Evolutionary conservation across 495 filamentous ascomycete genomes (phyloP), one percentile per base, ranked within the genome.

Genomic region (Tuber brumale): DNA sequence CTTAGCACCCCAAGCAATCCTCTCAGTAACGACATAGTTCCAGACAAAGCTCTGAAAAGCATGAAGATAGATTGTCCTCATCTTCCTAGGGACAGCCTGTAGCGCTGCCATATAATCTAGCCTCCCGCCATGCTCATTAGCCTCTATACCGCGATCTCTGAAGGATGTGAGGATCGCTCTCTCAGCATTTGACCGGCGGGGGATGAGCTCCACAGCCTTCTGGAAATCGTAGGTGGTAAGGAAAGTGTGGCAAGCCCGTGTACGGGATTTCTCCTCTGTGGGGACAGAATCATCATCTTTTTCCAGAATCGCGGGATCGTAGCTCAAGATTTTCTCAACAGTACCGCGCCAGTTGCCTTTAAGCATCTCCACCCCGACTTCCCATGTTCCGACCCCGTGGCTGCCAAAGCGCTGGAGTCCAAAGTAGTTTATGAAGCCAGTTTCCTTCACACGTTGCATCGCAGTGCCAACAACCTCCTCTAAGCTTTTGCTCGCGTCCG

Each of bases 401-500:
- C 93, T 92, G 39, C 95, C 95, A 79, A 99, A 99, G 19, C 95
- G 90, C 85, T 99, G 95, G 3, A 97, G 88, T 21, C 95, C 95
- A 76, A 92, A 99, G 85, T 98, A 98, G 84, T 99, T 98, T 83
- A 98, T 89, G 85, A 97, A 99, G 0, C 95, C 95, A 21, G 89
- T 85, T 69, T 88, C 83, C 72, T 84, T 84, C 14, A 94, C 86
- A 42, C 86, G 85, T 70, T 85, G 81, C 69, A 92, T 84, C 10
- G 90, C 85, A 2, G 86, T 81, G 19, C 84, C 85, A 8, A 97
- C 86, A 61, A 91, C 84, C 9, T 87, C 85, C 19, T 89, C 74
- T 19, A 83, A 72, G 44, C 83, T 77, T 1, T 83, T 23, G 70
- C 86, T 85, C 21, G 83, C 73, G 77, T 16, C 83, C 74, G 81